phyloP scores from a whole-genome alignment of 2,329 filamentous ascomycete genomes.

The Paecilomyces dactylethromorphus region DNA sequence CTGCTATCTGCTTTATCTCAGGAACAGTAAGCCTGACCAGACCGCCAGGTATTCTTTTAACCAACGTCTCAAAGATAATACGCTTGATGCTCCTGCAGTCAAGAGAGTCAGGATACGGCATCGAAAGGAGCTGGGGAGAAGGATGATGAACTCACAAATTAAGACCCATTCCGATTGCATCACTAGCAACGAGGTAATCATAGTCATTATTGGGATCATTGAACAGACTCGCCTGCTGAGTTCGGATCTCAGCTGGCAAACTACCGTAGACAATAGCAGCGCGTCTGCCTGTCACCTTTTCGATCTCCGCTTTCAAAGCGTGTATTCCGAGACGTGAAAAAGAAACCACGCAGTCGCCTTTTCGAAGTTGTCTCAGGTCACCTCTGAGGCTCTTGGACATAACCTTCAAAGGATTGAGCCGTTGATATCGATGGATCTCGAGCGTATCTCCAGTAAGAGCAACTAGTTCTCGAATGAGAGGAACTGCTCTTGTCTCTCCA shows the following conservation, averaged over 20 bases:
- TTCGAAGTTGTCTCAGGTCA: slow-evolving; percentile 61
- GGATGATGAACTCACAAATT: slow-evolving; percentile 59
- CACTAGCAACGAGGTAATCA: slow-evolving; percentile 86
- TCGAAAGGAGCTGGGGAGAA: background rate
- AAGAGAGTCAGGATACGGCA: slow-evolving; percentile 8
- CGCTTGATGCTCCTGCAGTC: slow-evolving; percentile 64
- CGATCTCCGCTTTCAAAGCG: slow-evolving; percentile 69
- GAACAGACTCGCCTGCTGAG: slow-evolving; percentile 85
- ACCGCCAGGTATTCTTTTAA: slow-evolving; percentile 62
- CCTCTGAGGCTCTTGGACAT: slow-evolving; percentile 58
- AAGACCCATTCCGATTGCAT: slow-evolving; percentile 95
- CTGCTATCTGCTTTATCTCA: slow-evolving; percentile 91
- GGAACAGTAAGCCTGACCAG: slow-evolving; percentile 59
- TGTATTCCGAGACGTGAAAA: slow-evolving; percentile 83
- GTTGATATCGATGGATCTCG: slow-evolving; percentile 73
- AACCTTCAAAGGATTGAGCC: slow-evolving; percentile 69
- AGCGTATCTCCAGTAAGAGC: slow-evolving; percentile 75
- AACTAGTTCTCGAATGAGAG: slow-evolving; percentile 70
- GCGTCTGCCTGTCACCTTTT: slow-evolving; percentile 65
- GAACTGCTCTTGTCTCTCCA: slow-evolving; percentile 77
- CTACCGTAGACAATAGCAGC: slow-evolving; percentile 92
- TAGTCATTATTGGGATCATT: slow-evolving; percentile 95
- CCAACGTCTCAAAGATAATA: slow-evolving; percentile 73
- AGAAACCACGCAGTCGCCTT: slow-evolving; percentile 83
- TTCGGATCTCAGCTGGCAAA: slow-evolving; percentile 84